phyloP scores from a whole-genome alignment of 1,139 yeast species.

The Saccharomyces pastorianus region DNA sequence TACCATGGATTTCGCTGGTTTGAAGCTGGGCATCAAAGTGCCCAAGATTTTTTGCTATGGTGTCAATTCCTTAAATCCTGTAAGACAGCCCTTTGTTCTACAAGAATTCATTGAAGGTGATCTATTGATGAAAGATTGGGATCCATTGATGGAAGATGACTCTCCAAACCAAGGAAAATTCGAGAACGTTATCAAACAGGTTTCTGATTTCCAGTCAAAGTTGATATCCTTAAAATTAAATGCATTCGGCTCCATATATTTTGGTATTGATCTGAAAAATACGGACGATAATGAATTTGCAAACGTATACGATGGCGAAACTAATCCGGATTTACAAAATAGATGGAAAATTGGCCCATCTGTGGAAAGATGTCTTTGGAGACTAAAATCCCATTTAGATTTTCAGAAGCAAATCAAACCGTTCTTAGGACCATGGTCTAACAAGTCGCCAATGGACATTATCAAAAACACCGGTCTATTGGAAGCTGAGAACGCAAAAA shows the following conservation, averaged over 20 bases:
- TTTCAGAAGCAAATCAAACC: conserved; percentile 33
- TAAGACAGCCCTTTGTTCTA: conserved; percentile 67
- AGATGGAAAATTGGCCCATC: conserved; percentile 94
- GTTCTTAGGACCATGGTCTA: conserved; percentile 69
- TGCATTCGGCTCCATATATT: conserved; percentile 76
- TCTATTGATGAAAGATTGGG: conserved; percentile 81
- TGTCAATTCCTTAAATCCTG: conserved; percentile 49
- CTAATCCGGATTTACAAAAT: conserved; percentile 42
- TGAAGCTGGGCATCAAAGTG: conserved; percentile 43
- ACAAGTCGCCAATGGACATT: conserved; percentile 49
- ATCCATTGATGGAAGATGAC: conserved; percentile 58
- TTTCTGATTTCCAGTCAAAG: conserved; percentile 52
- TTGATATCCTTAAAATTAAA: conserved; percentile 50
- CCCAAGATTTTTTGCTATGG: conserved; percentile 76
- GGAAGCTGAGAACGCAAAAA: conserved; percentile 56
- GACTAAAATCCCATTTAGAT: conserved; percentile 47
- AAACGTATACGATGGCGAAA: conserved; percentile 62
- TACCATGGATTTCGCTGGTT: conserved; percentile 68
- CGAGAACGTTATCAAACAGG: conserved; percentile 50
- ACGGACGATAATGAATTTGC: conserved; percentile 35
- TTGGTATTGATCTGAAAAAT: conserved; percentile 30
- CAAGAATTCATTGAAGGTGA: conserved; percentile 76
- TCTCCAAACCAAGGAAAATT: conserved; percentile 33
- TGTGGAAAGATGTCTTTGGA: conserved; percentile 70
- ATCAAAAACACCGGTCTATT: conserved; percentile 56